A percentile compares a stretch with the other conserved stretches of the same genome.
These are phyloP conservation scores for Globisporangium okanoganense DNA, from an alignment of 352 stramenopile species.

Conservation along the genomic window DNA sequence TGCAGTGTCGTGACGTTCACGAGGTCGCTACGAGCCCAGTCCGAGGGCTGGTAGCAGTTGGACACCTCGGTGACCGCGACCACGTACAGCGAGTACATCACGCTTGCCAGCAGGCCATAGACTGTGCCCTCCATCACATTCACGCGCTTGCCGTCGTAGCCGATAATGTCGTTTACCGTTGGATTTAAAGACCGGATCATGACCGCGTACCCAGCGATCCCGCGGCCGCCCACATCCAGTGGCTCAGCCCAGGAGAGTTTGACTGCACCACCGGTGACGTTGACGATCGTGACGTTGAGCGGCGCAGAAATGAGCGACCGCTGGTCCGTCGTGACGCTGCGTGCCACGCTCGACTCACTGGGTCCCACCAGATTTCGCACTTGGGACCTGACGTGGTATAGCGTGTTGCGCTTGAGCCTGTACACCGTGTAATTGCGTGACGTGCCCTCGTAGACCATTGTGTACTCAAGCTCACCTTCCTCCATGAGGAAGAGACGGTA, in stretches of 20 bases:
- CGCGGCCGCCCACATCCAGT: conserved; percentile 42
- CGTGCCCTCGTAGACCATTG: conserved; percentile 23
- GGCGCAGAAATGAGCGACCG: conserved; percentile 40
- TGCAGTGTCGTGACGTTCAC: conserved; percentile 13
- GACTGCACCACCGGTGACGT: conserved; percentile 38
- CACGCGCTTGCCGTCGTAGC: conserved; percentile 43
- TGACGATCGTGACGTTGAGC: conserved; percentile 20
- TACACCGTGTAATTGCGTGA: conserved; percentile 26
- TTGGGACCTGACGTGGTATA: conserved; percentile 49
- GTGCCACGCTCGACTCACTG: conserved; percentile 27
- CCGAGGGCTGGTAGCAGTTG: conserved; percentile 22
- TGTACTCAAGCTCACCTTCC: conserved; percentile 20
- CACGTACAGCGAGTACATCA: conserved; percentile 32
- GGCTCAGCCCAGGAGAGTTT: conserved; percentile 45
- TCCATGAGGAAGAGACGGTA: conserved; percentile 38
- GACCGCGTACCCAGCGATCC: conserved; percentile 44
- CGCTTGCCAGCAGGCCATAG: conserved; percentile 25
- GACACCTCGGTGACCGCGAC: conserved; percentile 32
- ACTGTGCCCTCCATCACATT: conserved; percentile 17
- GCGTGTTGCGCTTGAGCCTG: conserved; percentile 23
- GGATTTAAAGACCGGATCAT: conserved; percentile 20
- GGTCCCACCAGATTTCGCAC: conserved; percentile 40
- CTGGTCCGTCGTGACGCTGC: conserved; percentile 28
- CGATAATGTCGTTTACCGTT: conserved; percentile 17
- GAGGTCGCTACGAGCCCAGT: conserved; percentile 19